Base-by-base conservation (phyloP, 495 filamentous ascomycete species). In the Daldinia bambusicola region DNA sequence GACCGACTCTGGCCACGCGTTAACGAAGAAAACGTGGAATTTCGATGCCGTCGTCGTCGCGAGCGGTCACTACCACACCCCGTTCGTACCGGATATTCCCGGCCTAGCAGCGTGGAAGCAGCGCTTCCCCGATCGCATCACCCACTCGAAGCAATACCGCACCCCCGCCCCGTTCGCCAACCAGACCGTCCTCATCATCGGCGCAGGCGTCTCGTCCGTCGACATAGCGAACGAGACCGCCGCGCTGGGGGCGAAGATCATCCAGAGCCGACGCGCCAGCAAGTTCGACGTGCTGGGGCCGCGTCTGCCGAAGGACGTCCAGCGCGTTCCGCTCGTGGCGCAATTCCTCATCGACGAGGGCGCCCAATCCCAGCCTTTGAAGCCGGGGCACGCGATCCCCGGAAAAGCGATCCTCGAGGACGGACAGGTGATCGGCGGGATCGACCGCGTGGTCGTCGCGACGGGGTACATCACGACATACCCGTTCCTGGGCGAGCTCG, bases 401-500 rank as follows among this genome's bases (percentile, higher is more conserved):
- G 77, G 78, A 4, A 67, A 34, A 31, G 56, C 71, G 31, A 18
- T 79, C 0, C 63, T 84, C 7, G 75, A 75, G 36, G 78, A 83
- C 37, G 76, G 81, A 3, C 75, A 69, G 4, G 68, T 84, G 4
- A 74, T 91, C 5, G 71, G 81, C 16, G 79, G 80, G 4, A 85
- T 92, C 41, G 82, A 91, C 66, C 77, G 74, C 6, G 77, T 91
- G 8, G 72, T 91, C 0, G 61, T 91, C 8, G 88, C 86, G n/a
- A 92, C 89, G 0, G 89, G 89, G 4, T 92, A 91, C 70, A 86
- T 87, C 55, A 86, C 87, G 52, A 81, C 81, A 1, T 80, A 90
- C 2, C 89, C 89, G 0, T 90, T 90, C 50, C 78, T 91, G 0
- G 74, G 72, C 1, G 77, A 81, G 4, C 77, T 85, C 13, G 85